Conservation (phyloP, 176 grass and related monocot species). For the Aegilops umbellulata region DNA sequence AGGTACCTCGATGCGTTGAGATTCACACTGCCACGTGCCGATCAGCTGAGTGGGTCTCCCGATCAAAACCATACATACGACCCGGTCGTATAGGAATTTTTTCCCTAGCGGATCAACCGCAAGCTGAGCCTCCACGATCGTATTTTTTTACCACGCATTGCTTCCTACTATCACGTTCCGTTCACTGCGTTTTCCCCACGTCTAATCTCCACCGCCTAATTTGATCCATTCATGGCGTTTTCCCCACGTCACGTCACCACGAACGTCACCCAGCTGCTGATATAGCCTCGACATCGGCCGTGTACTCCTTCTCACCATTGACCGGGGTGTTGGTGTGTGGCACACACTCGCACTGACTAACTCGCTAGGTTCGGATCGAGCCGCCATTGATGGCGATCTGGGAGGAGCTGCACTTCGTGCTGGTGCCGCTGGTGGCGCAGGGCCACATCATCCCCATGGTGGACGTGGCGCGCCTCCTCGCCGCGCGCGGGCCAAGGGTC, state of each 20-base stretch:
- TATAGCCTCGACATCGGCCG: background rate
- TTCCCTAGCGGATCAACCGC: too few species aligned
- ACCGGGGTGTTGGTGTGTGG: background rate
- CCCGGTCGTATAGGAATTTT: too few species aligned
- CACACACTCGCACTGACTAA: too few species aligned
- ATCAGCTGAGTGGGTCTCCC: too few species aligned
- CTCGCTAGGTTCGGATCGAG: background rate
- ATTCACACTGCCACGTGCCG: too few species aligned
- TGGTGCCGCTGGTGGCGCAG: constrained; percentile 47
- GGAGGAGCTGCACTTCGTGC: constrained; percentile 40
- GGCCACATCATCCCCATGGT: constrained; percentile 61
- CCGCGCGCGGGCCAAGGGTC: constrained; percentile 28
- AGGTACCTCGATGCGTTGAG: too few species aligned
- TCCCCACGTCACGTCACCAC: background rate
- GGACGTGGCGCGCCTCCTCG: constrained; percentile 48
- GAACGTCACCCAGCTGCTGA: background rate
- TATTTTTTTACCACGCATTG: too few species aligned
- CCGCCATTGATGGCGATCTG: background rate
- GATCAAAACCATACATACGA: too few species aligned
- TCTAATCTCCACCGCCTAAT: too few species aligned
- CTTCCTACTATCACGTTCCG: too few species aligned
- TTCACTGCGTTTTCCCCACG: background rate
- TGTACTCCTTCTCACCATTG: background rate
- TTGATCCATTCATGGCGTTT: too few species aligned
- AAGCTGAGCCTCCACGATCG: too few species aligned